phyloP scores from a whole-genome alignment of 129 eudicot genomes.

The Mikania micrantha region DNA sequence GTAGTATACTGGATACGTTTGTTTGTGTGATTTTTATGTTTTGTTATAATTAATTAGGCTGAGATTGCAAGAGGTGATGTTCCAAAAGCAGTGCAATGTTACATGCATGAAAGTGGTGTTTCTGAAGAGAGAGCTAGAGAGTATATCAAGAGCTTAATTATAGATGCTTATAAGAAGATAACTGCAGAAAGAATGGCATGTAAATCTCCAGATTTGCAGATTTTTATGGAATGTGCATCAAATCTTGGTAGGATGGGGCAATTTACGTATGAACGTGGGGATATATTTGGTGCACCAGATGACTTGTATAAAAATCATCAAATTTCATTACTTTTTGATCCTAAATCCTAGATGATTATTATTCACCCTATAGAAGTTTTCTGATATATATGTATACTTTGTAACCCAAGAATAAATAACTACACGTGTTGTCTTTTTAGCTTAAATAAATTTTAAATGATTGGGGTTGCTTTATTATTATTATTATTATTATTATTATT shows the following conservation, averaged over 20 bases:
- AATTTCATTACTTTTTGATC: constrained; percentile 19
- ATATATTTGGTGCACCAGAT: constrained; percentile 23
- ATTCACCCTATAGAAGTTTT: too few relatives aligned
- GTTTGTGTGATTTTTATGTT: neutral
- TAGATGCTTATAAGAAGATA: constrained; percentile 34
- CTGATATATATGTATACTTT: neutral
- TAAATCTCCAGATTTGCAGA: neutral
- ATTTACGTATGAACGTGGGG: constrained; percentile 23
- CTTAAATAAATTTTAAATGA: neutral
- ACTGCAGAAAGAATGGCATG: constrained; percentile 18
- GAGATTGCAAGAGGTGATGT: constrained; percentile 52
- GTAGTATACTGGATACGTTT: neutral
- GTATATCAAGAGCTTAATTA: constrained; percentile 22
- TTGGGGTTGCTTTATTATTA: too few relatives aligned
- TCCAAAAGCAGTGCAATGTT: constrained; percentile 43
- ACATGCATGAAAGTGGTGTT: constrained; percentile 54
- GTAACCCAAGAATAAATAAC: neutral
- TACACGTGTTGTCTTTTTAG: neutral
- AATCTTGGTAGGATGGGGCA: constrained; percentile 39
- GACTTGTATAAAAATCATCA: constrained; percentile 19
- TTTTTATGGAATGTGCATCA: constrained; percentile 27
- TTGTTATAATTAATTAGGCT: constrained; percentile 18
- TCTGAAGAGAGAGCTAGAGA: constrained; percentile 32
- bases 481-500: too few relatives aligned
- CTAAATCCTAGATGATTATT: constrained; percentile 6